These are phyloP conservation scores for Heracleum sosnowskyi DNA, from an alignment of 129 eudicot species.

Conservation along the genomic window DNA sequence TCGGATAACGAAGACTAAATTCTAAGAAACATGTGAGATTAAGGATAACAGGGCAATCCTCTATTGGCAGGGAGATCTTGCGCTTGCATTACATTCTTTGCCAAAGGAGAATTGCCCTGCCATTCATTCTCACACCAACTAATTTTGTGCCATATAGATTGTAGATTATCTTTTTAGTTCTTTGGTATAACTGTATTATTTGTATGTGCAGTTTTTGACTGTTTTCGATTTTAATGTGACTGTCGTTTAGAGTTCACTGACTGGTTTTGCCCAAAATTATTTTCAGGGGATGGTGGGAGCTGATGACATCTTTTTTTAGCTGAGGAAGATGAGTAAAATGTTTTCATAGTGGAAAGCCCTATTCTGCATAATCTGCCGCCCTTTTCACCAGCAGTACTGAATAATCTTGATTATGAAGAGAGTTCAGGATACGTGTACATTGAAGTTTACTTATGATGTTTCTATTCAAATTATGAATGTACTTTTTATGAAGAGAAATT, in stretches of 20 bases:
- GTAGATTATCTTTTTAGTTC: neutral
- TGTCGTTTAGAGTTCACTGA: neutral
- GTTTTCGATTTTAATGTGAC: neutral
- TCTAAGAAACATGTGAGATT: slow-evolving; percentile 10
- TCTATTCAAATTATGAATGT: neutral
- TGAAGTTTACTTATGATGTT: neutral
- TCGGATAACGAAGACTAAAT: neutral
- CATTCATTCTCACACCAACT: neutral
- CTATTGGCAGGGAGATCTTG: slow-evolving; percentile 35
- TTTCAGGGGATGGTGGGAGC: neutral
- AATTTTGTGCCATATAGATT: neutral
- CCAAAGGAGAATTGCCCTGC: slow-evolving; percentile 57
- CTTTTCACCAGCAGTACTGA: too few species aligned
- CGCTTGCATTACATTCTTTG: slow-evolving; percentile 21
- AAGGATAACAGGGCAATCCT: slow-evolving; percentile 40
- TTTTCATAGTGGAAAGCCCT: too few species aligned
- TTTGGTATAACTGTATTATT: neutral
- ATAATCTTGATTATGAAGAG: too few species aligned
- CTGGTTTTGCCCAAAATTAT: neutral
- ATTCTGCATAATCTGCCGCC: too few species aligned
- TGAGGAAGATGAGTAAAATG: neutral
- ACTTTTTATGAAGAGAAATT: neutral
- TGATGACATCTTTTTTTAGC: neutral
- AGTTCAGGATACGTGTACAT: neutral
- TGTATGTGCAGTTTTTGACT: too few species aligned